A percentile compares a stretch with the other conserved stretches of the same genome.
These are phyloP conservation scores for Dothiorella sarmentorum DNA, from an alignment of 2,329 filamentous ascomycete genomes.

Conservation along the genomic window DNA sequence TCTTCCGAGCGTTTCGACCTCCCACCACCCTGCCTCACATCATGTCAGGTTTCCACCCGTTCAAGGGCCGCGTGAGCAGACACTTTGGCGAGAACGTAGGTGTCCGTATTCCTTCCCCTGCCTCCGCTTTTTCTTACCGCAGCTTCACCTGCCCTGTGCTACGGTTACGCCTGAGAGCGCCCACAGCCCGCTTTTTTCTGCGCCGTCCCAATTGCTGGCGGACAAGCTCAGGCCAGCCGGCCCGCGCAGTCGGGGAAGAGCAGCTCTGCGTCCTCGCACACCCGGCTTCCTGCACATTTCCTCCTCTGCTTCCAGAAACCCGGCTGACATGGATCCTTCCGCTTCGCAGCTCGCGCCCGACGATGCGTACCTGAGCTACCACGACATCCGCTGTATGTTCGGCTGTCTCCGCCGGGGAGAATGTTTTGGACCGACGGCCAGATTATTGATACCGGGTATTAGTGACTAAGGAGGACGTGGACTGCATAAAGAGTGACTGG, in stretches of 20 bases:
- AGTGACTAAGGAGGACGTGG: conserved; percentile 89
- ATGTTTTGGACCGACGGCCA: not conserved
- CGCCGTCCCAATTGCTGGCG: not conserved
- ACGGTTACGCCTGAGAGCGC: not conserved
- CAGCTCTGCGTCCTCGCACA: not conserved
- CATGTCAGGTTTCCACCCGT: conserved; percentile 47
- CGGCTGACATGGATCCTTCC: conserved; percentile 23
- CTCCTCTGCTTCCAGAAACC: not conserved
- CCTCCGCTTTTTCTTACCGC: conserved; percentile 19
- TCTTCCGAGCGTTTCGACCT: not conserved
- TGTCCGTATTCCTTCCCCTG: conserved; percentile 14
- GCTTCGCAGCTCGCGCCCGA: conserved; percentile 53
- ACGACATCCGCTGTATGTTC: conserved; percentile 59
- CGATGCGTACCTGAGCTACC: conserved; percentile 67
- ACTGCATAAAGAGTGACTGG: conserved; percentile 88
- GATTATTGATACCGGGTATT: not conserved
- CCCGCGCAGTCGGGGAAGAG: too few relatives aligned
- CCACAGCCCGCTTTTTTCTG: conserved; percentile 8
- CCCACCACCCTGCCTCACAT: not conserved
- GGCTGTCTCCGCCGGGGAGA: not conserved
- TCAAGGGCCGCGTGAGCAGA: conserved; percentile 50
- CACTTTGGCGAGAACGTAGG: conserved; percentile 52
- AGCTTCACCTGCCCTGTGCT: not conserved
- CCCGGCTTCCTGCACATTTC: not conserved
- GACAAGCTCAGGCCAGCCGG: too few relatives aligned